Conservation (phyloP, 2,329 filamentous ascomycete species). For the Cercospora janseana region DNA sequence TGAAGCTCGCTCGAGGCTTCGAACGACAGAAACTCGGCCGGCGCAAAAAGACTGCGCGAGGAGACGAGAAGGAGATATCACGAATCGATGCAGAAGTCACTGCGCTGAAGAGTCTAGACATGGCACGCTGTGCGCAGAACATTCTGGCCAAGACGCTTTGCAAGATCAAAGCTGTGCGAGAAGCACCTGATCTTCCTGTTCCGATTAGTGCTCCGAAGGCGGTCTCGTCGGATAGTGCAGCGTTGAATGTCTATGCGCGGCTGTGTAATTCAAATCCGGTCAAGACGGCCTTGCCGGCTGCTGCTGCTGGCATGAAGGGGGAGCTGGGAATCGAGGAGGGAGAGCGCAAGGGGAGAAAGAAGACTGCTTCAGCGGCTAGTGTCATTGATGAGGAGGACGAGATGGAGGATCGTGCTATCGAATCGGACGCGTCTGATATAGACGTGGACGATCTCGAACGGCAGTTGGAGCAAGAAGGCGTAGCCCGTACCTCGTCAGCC, state of each 20-base stretch:
- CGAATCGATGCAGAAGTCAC: conserved; percentile 63
- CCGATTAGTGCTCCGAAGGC: conserved; percentile 42
- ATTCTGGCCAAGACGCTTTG: conserved; percentile 57
- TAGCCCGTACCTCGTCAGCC: conserved; percentile 7
- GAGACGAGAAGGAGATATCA: conserved; percentile 49
- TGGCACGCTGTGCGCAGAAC: conserved; percentile 50
- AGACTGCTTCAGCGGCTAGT: not conserved
- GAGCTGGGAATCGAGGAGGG: conserved; percentile 39
- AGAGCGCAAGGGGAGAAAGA: conserved; percentile 15
- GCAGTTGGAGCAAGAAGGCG: conserved; percentile 29
- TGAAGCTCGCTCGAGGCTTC: conserved; percentile 72
- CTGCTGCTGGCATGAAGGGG: conserved; percentile 44
- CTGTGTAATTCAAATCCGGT: conserved; percentile 61
- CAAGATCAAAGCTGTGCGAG: conserved; percentile 57
- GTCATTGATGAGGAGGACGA: conserved; percentile 14
- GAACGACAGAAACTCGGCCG: conserved; percentile 72
- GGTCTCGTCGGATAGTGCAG: conserved; percentile 45
- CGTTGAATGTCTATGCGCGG: conserved; percentile 58
- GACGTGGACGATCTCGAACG: conserved; percentile 32
- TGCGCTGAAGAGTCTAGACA: conserved; percentile 57
- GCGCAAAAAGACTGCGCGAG: conserved; percentile 56
- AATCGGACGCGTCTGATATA: conserved; percentile 35
- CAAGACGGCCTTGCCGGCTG: conserved; percentile 52
- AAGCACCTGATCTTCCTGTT: conserved; percentile 49
- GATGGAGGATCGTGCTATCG: conserved; percentile 12